Conservation (phyloP, 768 basidiomycete genomes). For the Tulasnella sp. region DNA sequence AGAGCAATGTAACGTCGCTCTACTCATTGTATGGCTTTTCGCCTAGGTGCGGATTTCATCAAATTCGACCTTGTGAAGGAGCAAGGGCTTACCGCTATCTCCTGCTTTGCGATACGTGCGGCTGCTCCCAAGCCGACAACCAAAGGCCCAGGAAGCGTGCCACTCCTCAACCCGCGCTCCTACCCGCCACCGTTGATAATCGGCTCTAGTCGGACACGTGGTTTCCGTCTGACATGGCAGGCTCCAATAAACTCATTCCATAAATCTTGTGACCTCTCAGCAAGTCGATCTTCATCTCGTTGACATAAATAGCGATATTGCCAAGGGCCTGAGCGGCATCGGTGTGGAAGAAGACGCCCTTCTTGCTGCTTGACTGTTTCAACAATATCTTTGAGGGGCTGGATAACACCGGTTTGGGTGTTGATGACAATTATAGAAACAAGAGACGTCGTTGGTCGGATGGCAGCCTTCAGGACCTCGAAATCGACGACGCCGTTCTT, state of each 20-base stretch:
- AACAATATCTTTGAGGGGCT: conserved; percentile 93
- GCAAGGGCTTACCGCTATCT: conserved; percentile 74
- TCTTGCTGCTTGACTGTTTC: conserved; percentile 73
- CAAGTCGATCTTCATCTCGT: conserved; percentile 89
- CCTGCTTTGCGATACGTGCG: conserved; percentile 78
- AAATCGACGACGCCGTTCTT: conserved; percentile 75
- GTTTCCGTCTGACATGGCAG: conserved; percentile 85
- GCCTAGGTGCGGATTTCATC: conserved; percentile 43
- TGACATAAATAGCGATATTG: conserved; percentile 87
- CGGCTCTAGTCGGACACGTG: conserved; percentile 89
- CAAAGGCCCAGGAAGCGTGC: conserved; percentile 83
- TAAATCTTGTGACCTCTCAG: conserved; percentile 98
- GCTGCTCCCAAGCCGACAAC: conserved; percentile 94
- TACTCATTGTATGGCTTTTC: conserved; percentile 38
- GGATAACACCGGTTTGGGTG: conserved; percentile 98
- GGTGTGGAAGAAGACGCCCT: conserved; percentile 90
- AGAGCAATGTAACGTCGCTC: conserved; percentile 23
- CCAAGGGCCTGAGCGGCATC: conserved; percentile 95
- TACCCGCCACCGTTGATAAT: conserved; percentile 95
- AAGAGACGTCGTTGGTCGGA: conserved; percentile 76
- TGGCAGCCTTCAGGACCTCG: conserved; percentile 71
- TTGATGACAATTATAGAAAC: conserved; percentile 98
- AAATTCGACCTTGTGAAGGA: neutral
- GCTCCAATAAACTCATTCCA: conserved; percentile 93
- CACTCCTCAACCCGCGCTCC: conserved; percentile 88